phyloP scores from a whole-genome alignment of 148 eudicot species.

The Rhododendron williamsianum region DNA sequence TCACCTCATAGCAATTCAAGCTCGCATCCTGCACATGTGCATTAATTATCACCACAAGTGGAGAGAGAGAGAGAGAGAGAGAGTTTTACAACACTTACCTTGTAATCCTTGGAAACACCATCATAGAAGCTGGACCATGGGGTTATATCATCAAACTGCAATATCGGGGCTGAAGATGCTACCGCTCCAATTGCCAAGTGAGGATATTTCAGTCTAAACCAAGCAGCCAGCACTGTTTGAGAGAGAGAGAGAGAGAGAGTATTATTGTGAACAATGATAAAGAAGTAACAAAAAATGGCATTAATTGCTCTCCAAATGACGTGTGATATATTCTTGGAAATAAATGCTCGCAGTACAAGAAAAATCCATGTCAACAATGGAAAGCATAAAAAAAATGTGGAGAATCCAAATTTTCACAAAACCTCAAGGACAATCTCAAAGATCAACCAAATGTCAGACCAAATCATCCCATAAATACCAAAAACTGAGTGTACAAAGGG shows the following conservation, averaged over 20 bases:
- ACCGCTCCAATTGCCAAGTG: constrained; percentile 49
- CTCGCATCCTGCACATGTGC: constrained; percentile 32
- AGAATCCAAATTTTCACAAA: background rate
- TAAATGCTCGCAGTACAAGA: constrained; percentile 2
- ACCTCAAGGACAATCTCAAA: background rate
- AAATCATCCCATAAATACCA: background rate
- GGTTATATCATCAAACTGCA: constrained; percentile 33
- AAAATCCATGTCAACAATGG: background rate
- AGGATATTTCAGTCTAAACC: constrained; percentile 53
- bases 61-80: no score
- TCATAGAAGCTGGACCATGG: constrained; percentile 44
- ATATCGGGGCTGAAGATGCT: constrained; percentile 50
- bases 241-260: background rate
- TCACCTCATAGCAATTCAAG: constrained; percentile 39
- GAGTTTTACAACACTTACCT: constrained; percentile 16
- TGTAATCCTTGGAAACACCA: constrained; percentile 43
- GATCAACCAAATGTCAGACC: background rate
- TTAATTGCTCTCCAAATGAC: constrained; percentile 1
- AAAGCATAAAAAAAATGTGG: background rate
- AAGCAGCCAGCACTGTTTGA: constrained; percentile 40
- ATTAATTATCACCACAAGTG: background rate
- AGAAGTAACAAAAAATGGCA: background rate
- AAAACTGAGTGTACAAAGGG: background rate
- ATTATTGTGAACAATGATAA: background rate
- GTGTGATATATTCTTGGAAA: background rate